A percentile compares a stretch with the other conserved stretches of the same genome.
Conservation (phyloP, 2,329 filamentous ascomycete species). For the Penicillium sp. region DNA sequence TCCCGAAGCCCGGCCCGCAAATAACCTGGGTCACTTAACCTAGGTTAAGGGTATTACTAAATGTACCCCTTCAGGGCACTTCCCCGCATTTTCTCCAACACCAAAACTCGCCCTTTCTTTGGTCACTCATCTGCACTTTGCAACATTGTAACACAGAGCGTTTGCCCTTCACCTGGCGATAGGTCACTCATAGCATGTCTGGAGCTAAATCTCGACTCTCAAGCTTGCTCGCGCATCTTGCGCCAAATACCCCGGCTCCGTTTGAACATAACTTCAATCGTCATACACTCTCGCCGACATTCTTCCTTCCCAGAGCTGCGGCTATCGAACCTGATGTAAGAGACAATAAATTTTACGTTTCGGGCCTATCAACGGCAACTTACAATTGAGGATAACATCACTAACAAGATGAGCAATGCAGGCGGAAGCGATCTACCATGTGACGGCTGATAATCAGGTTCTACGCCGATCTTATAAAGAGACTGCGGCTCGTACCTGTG, state of each 20-base stretch:
- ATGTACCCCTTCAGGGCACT: neutral
- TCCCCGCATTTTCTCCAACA: slow-evolving; percentile 24
- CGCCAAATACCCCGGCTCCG: slow-evolving; percentile 12
- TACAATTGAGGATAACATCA: neutral
- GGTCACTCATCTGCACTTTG: neutral
- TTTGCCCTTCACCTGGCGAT: neutral
- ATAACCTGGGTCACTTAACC: slow-evolving; percentile 20
- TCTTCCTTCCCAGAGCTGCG: slow-evolving; percentile 82
- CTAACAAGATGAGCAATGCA: slow-evolving; percentile 24
- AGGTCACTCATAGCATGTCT: slow-evolving; percentile 16
- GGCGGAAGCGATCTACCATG: slow-evolving; percentile 81
- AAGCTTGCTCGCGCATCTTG: slow-evolving; percentile 31
- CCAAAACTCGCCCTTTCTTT: neutral
- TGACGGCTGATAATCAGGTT: slow-evolving; percentile 73
- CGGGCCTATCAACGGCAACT: neutral
- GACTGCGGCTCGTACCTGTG: slow-evolving; percentile 80
- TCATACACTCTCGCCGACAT: slow-evolving; percentile 76
- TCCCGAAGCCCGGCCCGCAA: slow-evolving; percentile 11
- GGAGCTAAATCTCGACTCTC: slow-evolving; percentile 28
- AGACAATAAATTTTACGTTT: neutral
- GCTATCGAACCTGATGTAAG: slow-evolving; percentile 76
- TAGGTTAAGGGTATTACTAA: slow-evolving; percentile 12
- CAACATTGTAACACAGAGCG: neutral
- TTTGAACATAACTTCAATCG: slow-evolving; percentile 40
- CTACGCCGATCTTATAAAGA: slow-evolving; percentile 77